Percentiles rank a stretch among this genome's conserved stretches.
These are phyloP conservation scores for Isabelozyma heimii DNA, from an alignment of 805 yeast genomes.

Conservation along the genomic window DNA sequence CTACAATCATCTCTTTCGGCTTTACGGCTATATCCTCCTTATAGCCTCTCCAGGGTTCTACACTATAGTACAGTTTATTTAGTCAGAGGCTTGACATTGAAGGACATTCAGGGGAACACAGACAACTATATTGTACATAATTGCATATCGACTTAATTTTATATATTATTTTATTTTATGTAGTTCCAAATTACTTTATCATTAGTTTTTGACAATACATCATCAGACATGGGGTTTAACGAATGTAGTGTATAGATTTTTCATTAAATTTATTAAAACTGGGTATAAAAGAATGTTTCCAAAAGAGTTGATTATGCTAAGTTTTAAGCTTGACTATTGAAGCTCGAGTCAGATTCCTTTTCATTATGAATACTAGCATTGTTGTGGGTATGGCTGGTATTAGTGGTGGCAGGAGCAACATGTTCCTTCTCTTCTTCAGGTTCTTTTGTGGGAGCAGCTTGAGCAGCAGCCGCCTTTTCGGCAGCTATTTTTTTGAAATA, in stretches of 20 bases:
- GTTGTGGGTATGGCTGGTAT: not conserved
- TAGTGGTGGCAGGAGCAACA: not conserved
- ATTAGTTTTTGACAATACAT: too few species aligned
- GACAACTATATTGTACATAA: not conserved
- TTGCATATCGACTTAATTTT: not conserved
- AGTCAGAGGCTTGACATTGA: not conserved
- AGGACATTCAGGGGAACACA: not conserved
- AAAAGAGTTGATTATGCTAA: too few species aligned
- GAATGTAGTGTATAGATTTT: not conserved
- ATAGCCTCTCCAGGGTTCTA: too few species aligned
- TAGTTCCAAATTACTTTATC: too few species aligned
- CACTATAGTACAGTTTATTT: too few species aligned
- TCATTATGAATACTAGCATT: not conserved
- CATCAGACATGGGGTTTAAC: not conserved
- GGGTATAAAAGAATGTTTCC: too few species aligned
- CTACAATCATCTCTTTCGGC: not conserved
- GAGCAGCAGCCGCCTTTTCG: conserved; percentile 2
- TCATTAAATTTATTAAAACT: too few species aligned
- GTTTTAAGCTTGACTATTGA: not conserved
- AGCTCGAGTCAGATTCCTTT: not conserved
- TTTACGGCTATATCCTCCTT: not conserved
- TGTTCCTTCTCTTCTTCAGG: conserved; percentile 1
- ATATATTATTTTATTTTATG: too few species aligned
- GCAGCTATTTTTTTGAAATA: conserved; percentile 3
- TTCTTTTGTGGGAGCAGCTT: conserved; percentile 11